phyloP scores from a whole-genome alignment of 768 basidiomycete species.

The Suillus decipiens region DNA sequence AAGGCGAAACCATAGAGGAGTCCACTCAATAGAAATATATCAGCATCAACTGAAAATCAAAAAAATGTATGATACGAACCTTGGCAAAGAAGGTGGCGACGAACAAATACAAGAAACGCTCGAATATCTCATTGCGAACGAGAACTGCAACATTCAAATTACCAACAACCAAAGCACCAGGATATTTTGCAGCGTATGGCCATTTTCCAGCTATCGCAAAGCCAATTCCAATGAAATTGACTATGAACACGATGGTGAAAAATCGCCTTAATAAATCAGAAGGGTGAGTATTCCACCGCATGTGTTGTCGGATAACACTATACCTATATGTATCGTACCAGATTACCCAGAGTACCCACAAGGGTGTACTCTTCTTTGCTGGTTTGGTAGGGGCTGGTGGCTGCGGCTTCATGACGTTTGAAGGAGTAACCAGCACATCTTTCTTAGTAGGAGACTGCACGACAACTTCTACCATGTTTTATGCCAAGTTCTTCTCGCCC shows the following conservation, averaged over 20 bases:
- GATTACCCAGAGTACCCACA: slow-evolving; percentile 59
- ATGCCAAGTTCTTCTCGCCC: too few species aligned
- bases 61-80: slow-evolving; percentile 29
- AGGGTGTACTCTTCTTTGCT: slow-evolving; percentile 57
- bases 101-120: slow-evolving; percentile 69
- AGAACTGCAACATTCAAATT: slow-evolving; percentile 74
- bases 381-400: slow-evolving; percentile 38
- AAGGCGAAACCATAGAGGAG: slow-evolving; percentile 70
- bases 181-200: slow-evolving; percentile 67
- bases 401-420: slow-evolving; percentile 37
- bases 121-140: slow-evolving; percentile 82
- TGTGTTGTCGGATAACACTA: slow-evolving; percentile 13
- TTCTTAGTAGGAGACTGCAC: slow-evolving; percentile 41
- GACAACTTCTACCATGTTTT: too few species aligned
- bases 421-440: slow-evolving; percentile 38
- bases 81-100: slow-evolving; percentile 80
- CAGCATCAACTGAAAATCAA: background rate
- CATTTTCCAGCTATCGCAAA: slow-evolving; percentile 65
- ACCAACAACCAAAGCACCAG: slow-evolving; percentile 72
- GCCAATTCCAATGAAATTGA: slow-evolving; percentile 62
- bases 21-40: too few species aligned
- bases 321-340: slow-evolving; percentile 85
- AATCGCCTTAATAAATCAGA: slow-evolving; percentile 56
- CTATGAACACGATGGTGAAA: slow-evolving; percentile 57
- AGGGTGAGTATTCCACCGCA: background rate